Conservation (phyloP, 306 rosid genomes). For the Oemleria cerasiformis region DNA sequence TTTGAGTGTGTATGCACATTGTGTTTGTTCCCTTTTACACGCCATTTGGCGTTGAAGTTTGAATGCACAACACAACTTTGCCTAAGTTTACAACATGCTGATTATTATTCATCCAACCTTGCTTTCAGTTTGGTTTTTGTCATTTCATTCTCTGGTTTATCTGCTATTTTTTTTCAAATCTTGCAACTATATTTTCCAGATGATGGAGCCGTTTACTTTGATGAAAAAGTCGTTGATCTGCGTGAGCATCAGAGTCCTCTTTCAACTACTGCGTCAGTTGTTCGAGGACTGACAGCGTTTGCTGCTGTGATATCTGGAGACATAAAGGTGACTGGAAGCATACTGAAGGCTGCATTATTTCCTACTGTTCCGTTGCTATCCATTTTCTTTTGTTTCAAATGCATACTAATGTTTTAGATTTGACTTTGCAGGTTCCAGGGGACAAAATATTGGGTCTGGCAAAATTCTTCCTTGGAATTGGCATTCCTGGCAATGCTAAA, state of each 20-base stretch:
- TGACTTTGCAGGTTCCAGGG: constrained; percentile 67
- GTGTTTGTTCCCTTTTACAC: background rate
- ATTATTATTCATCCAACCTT: background rate
- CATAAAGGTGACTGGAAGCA: constrained; percentile 55
- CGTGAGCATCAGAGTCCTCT: constrained; percentile 70
- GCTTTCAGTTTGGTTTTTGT: background rate
- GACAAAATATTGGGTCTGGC: constrained; percentile 87
- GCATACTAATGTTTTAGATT: constrained; percentile 33
- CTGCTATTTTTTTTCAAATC: background rate
- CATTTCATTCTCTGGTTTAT: constrained; percentile 4
- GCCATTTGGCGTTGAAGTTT: background rate
- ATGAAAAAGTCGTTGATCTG: constrained; percentile 73
- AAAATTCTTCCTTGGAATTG: constrained; percentile 84
- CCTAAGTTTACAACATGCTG: background rate
- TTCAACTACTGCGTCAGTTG: constrained; percentile 84
- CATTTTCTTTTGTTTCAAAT: background rate
- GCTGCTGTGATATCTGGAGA: constrained; percentile 65
- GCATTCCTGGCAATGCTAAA: constrained; percentile 87
- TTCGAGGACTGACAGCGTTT: constrained; percentile 77
- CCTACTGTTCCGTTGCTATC: background rate
- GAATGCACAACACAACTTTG: background rate
- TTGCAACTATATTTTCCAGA: constrained; percentile 42
- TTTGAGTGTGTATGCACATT: background rate
- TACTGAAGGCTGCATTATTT: constrained; percentile 9
- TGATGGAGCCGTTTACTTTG: constrained; percentile 85